Base-by-base conservation (phyloP, 192 early-diverging fungal species). In the Coemansia aciculifera region DNA sequence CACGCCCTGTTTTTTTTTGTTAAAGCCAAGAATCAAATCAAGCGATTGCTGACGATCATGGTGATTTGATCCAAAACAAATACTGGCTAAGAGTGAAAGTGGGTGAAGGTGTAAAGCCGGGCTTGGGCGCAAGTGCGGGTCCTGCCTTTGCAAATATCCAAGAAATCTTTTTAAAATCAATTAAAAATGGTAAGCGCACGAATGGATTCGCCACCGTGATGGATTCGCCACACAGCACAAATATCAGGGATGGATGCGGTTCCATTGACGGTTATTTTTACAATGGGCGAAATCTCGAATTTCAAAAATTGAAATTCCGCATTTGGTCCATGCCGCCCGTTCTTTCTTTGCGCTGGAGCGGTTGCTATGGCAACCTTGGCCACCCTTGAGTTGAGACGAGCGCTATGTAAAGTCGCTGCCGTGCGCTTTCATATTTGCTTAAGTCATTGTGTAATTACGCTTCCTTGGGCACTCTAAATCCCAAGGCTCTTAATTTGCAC, bases 111-210 rank as follows among this genome's bases (percentile, higher is more conserved):
- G 59, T 39, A 11, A 62, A 13, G 46, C 19, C 9, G 9, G 46
- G 19, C 19, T 31, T 59, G 56, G 13, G 40, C 15, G 24, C 2
- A 17, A 29, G 32, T 59, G 56, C 56, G 27, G 17, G 24, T 59
- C 32, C 56, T 34, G 24, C 32, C 56, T 59, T 59, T 59, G 24
- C 29, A 29, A 59, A 59, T 32, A 59, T 32, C 37, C 24, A 63
- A 32, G 32, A 32, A 39, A 23, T 21, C 13, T 42, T 32, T 63
- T 38, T 37, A 63, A 40, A 38, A n/a, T 32, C 23, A 43, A 43
- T 63, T 63, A 39, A 63, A 43, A 63, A 63, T 63, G 56, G 56
- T 59, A 59, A 59, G 56, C 29, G 24, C 29, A 32, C 56, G 56
- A 59, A 48, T 59, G 56, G 56, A 59, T 59, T n/a, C 56, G 56